Conservation (phyloP, 2,329 filamentous ascomycete species). For the Penicillium janthinellum region DNA sequence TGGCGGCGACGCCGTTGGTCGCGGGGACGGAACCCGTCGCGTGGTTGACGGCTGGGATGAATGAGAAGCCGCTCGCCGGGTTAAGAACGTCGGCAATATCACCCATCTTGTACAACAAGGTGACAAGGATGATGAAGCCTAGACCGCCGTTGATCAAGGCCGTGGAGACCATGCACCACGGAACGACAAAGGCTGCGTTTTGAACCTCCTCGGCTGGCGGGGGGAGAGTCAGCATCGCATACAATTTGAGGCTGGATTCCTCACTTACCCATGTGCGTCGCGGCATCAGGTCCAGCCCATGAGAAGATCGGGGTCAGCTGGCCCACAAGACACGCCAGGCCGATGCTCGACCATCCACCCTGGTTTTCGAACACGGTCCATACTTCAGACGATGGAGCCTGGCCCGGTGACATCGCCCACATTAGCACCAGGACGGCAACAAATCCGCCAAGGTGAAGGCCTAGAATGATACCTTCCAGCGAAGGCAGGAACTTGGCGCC, state of each 20-base stretch:
- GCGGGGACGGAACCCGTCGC: slow-evolving; percentile 48
- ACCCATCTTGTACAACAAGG: slow-evolving; percentile 48
- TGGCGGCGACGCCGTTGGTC: slow-evolving; percentile 51
- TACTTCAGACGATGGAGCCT: slow-evolving; percentile 28
- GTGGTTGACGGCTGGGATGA: slow-evolving; percentile 54
- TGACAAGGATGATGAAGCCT: slow-evolving; percentile 50
- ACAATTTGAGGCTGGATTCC: background rate
- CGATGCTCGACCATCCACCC: slow-evolving; percentile 40
- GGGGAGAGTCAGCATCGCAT: slow-evolving; percentile 6
- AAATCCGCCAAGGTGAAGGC: slow-evolving; percentile 52
- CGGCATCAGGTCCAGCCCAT: slow-evolving; percentile 36
- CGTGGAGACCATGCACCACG: slow-evolving; percentile 51
- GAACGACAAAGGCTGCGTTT: slow-evolving; percentile 51
- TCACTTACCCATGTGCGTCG: slow-evolving; percentile 37
- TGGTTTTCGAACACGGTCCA: slow-evolving; percentile 44
- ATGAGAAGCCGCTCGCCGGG: slow-evolving; percentile 50
- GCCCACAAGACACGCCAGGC: slow-evolving; percentile 45
- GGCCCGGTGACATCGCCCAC: slow-evolving; percentile 32
- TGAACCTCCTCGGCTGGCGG: slow-evolving; percentile 51
- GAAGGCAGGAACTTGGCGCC: slow-evolving; percentile 50
- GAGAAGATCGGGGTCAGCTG: slow-evolving; percentile 32
- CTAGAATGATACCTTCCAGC: slow-evolving; percentile 54
- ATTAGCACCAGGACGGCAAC: slow-evolving; percentile 45
- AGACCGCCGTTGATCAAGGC: slow-evolving; percentile 52
- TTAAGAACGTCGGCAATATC: slow-evolving; percentile 43